Base-by-base conservation (phyloP, 768 basidiomycete genomes). In the Pleurotus salmoneostramineus region DNA sequence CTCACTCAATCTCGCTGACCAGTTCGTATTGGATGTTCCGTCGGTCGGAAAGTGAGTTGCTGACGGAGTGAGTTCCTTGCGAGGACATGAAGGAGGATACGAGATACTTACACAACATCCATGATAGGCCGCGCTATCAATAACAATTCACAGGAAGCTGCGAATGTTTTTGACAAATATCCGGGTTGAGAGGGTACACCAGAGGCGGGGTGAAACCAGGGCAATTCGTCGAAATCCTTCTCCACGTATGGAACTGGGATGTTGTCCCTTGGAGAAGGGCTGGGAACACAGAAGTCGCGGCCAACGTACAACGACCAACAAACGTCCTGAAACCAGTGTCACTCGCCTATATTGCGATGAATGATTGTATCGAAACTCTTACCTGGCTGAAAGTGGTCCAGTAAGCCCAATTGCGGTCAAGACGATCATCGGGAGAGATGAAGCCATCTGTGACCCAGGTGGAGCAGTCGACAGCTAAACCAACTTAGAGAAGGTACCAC, bases 291-390 rank as follows among this genome's bases (percentile, higher is more conserved):
- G 64, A 80, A 82, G 54, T 85, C 83, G 15, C 85, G 76, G 6
- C 85, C 85, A n/a, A 85, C 83, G 51, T 85, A 85, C 0, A 86
- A 71, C 0, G 82, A 83, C 85, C 85, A 86, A 52, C 82, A 84
- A 4, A 83, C 80, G 56, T 87, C 84, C 78, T 83, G 27, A 27
- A 27, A 27, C 21, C 21, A 27, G 21, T 27, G 21, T 27, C 21
- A 27, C 21, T 27, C 21, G 21, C n/a, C 3, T 27, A 3, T 27
- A 27, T 27, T 27, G 3, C 21, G 21, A 27, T 27, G 21, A 27
- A n/a, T n/a, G n/a, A n/a, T n/a, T n/a, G n/a, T n/a, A n/a, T n/a
- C n/a, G n/a, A 42, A 21, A 43, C 37, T 7, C 1, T 50, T 11
- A 79, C 82, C 68, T 83, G 82, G 42, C 77, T 72, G 66, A 82